Evolutionary conservation across 2,329 filamentous ascomycete species (phyloP), one percentile per base, ranked within the genome.

Genomic region (Colletotrichum costaricense): DNA sequence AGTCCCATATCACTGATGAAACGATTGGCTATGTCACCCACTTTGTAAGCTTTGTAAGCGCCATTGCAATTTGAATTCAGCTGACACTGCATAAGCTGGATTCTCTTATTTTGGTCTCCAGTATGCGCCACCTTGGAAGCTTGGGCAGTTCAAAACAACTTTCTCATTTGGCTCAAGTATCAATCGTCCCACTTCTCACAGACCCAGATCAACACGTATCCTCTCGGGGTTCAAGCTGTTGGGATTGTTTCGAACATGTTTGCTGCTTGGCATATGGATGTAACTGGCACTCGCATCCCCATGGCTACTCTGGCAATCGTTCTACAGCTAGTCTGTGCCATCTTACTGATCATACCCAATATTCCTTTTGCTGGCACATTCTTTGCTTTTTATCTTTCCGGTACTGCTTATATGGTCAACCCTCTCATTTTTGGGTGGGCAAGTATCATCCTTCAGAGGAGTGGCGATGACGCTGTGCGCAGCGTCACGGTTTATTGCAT

Each of bases 371-470:
- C 78, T 0, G 81, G 77, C 0, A 75, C 66, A 4, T 70, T 69
- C 46, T 79, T 79, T 64, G 81, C 79, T 1, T 80, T 81, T 64
- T 81, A 84, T 73, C 74, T 84, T 14, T 79, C 81, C 14, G 83
- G 82, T 1, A 82, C 81, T 2, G 80, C 80, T 11, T 84, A 84
- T 52, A 80, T 83, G 46, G 81, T 83, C 24, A 82, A 84, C 9
- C 82, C 82, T 0, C 75, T 84, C 11, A 69, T 84, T 19, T 84
- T 82, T 52, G 81, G 79, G 1, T 85, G 82, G 82, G 82, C 82
- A 0, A 85, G 80, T 65, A 78, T 81, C 11, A 81, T 85, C 12
- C 76, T 81, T 1, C 78, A 81, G 63, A 77, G 82, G 2, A 75
- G 74, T 4, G 82, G 82, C 8, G 83, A 84, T 35, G 82, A 85